These are phyloP conservation scores for Candida maesae DNA, from an alignment of 805 yeast species.

Conservation along the genomic window DNA sequence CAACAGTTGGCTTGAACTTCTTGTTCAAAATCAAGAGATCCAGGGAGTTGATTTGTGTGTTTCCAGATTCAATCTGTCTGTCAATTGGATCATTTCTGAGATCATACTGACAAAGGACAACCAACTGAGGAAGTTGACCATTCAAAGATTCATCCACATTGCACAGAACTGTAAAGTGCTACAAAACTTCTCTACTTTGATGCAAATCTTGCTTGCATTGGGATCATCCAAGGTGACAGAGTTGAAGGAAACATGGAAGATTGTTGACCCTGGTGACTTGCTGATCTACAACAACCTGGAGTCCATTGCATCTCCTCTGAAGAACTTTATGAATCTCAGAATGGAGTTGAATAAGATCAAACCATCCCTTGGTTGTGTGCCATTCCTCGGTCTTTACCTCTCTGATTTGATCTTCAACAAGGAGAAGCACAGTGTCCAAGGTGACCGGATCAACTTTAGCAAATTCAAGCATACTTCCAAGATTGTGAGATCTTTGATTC, in stretches of 20 bases:
- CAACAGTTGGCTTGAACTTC: conserved; percentile 78
- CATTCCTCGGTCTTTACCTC: conserved; percentile 82
- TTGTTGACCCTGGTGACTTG: conserved; percentile 68
- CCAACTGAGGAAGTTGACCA: conserved; percentile 58
- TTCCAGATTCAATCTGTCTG: conserved; percentile 81
- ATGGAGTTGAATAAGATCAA: conserved; percentile 54
- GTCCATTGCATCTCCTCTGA: conserved; percentile 66
- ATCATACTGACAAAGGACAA: conserved; percentile 63
- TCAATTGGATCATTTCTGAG: conserved; percentile 91
- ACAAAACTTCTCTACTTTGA: conserved; percentile 83
- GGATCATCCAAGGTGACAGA: conserved; percentile 59
- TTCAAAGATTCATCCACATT: conserved; percentile 84
- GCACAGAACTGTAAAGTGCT: conserved; percentile 68
- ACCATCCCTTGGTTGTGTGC: conserved; percentile 75
- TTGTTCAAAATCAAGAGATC: conserved; percentile 50
- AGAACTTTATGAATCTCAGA: conserved; percentile 68
- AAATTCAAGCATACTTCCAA: conserved; percentile 73
- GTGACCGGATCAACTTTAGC: conserved; percentile 59
- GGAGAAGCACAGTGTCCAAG: conserved; percentile 32
- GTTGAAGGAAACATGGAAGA: conserved; percentile 69
- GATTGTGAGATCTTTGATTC: conserved; percentile 71
- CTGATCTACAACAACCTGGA: conserved; percentile 64
- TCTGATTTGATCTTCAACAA: conserved; percentile 75
- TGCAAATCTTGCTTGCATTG: conserved; percentile 83
- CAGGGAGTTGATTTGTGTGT: conserved; percentile 83